A percentile compares a stretch with the other conserved stretches of the same genome.
phyloP scores from a whole-genome alignment of 108 stramenopile species.

The Skeletonema tropicum region DNA sequence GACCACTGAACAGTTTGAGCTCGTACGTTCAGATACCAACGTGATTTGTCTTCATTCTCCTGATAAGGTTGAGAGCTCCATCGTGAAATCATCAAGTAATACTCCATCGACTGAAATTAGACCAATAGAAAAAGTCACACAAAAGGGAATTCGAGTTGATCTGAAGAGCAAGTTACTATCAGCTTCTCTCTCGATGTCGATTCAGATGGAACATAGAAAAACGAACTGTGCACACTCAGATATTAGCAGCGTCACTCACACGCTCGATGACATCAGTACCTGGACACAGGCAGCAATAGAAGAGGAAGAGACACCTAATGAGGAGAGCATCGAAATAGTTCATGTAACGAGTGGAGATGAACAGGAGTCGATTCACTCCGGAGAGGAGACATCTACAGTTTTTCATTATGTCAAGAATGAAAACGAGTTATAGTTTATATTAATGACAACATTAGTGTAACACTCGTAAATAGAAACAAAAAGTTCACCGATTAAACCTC shows the following conservation, averaged over 20 bases:
- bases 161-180: slow-evolving; percentile 2
- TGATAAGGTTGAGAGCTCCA: neutral
- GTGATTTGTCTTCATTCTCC: slow-evolving; percentile 10
- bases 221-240: neutral
- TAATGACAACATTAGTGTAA: slow-evolving; percentile 1
- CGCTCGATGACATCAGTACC: neutral
- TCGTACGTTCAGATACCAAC: slow-evolving; percentile 5
- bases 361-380: neutral
- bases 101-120: neutral
- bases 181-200: neutral
- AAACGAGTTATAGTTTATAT: neutral
- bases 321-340: slow-evolving; percentile 13
- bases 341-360: slow-evolving; percentile 14
- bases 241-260: slow-evolving; percentile 2
- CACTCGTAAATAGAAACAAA: neutral
- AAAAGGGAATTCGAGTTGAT: neutral
- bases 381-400: neutral
- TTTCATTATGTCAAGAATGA: neutral
- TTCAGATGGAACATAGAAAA: neutral
- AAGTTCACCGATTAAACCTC: neutral
- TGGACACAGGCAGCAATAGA: neutral
- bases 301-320: neutral
- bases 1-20: slow-evolving; percentile 17
- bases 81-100: neutral
- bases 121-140: neutral